These are phyloP conservation scores for Boletellus deceptivus DNA, from an alignment of 1,284 basidiomycete species.

Conservation along the genomic window DNA sequence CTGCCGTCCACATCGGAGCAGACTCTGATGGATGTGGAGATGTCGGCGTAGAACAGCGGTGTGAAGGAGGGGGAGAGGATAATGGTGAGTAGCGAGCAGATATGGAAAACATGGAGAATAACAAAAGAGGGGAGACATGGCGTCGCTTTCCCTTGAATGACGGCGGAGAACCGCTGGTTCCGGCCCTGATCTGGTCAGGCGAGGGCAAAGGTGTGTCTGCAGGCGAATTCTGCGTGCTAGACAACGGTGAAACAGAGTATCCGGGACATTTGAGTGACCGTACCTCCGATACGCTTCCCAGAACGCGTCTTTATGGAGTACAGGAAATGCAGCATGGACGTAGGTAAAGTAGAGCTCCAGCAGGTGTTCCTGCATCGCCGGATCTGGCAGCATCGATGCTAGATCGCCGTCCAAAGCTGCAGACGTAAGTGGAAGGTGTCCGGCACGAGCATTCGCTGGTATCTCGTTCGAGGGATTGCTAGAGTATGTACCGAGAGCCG, in stretches of 20 bases:
- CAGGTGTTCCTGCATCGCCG: constrained; percentile 61
- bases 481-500: constrained; percentile 2
- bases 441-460: constrained; percentile 3
- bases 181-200: constrained; percentile 27
- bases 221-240: constrained; percentile 26
- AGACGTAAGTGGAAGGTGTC: constrained; percentile 15
- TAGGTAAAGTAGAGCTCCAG: constrained; percentile 75
- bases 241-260: neutral
- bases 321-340: constrained; percentile 73
- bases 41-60: constrained; percentile 29
- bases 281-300: constrained; percentile 56
- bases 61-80: constrained; percentile 38
- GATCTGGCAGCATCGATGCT: constrained; percentile 46
- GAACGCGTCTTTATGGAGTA: constrained; percentile 71
- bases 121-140: constrained; percentile 62
- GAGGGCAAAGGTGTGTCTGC: constrained; percentile 32
- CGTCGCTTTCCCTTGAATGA: constrained; percentile 41
- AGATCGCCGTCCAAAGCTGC: constrained; percentile 38
- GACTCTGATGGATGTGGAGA: constrained; percentile 45
- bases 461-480: constrained; percentile 6
- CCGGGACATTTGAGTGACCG: constrained; percentile 14
- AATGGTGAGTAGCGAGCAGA: constrained; percentile 65
- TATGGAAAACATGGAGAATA: constrained; percentile 76
- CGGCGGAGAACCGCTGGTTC: constrained; percentile 33
- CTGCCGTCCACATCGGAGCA: constrained; percentile 80